Conservation (phyloP, 306 rosid genomes). For the Acmispon strigosus region DNA sequence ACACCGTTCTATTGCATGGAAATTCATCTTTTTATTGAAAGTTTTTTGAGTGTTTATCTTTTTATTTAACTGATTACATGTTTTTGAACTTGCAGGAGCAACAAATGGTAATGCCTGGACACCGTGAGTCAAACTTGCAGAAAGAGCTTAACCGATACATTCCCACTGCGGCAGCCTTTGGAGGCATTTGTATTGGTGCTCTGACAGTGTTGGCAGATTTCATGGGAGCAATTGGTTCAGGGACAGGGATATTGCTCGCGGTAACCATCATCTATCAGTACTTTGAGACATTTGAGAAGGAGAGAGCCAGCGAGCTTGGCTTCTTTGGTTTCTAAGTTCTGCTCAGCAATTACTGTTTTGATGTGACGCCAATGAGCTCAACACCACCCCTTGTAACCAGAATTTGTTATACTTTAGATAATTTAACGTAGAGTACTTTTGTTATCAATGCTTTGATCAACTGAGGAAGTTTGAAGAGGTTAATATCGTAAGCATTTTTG, state of each 20-base stretch:
- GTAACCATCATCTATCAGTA: constrained; percentile 91
- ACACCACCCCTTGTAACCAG: constrained; percentile 30
- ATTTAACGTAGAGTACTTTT: constrained; percentile 39
- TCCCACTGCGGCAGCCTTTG: constrained; percentile 91
- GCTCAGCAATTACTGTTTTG: neutral
- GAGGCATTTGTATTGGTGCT: constrained; percentile 91
- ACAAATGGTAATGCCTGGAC: constrained; percentile 98
- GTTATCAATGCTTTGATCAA: constrained; percentile 21
- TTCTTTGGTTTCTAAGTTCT: constrained; percentile 68
- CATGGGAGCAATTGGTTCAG: constrained; percentile 95
- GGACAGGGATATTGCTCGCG: constrained; percentile 84
- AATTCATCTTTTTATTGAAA: neutral
- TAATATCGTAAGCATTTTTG: neutral
- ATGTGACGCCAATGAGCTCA: constrained; percentile 3
- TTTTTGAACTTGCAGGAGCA: constrained; percentile 61
- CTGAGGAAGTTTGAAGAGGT: constrained; percentile 10
- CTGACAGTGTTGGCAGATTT: constrained; percentile 89
- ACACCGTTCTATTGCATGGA: neutral
- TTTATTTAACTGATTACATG: no score
- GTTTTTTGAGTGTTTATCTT: neutral
- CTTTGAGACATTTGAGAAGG: constrained; percentile 88
- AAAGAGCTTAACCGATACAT: constrained; percentile 83
- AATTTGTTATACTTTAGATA: constrained; percentile 34
- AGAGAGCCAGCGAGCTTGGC: constrained; percentile 86
- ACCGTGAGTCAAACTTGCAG: constrained; percentile 84